phyloP scores from a whole-genome alignment of 2,329 filamentous ascomycete genomes.

The Pyricularia pennisetigena region DNA sequence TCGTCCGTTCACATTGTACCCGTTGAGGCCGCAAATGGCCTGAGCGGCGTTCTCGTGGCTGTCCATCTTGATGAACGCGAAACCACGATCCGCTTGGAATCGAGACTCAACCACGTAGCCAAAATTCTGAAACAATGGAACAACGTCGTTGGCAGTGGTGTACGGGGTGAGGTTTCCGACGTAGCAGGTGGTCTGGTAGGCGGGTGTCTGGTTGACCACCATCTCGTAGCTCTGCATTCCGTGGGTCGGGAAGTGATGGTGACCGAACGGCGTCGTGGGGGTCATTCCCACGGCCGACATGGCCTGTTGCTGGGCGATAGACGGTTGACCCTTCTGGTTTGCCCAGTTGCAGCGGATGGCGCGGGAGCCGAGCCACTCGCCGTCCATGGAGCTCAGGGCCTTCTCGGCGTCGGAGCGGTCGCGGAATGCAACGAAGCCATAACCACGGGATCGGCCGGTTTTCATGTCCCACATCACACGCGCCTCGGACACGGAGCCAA shows the following conservation, averaged over 20 bases:
- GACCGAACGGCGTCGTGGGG: slow-evolving; percentile 88
- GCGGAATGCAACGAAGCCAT: slow-evolving; percentile 95
- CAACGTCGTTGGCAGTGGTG: slow-evolving; percentile 89
- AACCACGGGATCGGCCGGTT: slow-evolving; percentile 92
- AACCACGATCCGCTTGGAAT: slow-evolving; percentile 95
- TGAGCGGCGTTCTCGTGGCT: slow-evolving; percentile 95
- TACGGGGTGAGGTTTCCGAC: slow-evolving; percentile 94
- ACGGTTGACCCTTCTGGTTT: slow-evolving; percentile 99
- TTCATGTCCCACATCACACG: slow-evolving; percentile 99
- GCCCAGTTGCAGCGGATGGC: slow-evolving; percentile 99
- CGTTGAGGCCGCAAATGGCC: slow-evolving; percentile 96
- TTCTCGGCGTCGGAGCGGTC: slow-evolving; percentile 92
- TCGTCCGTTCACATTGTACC: slow-evolving; percentile 94
- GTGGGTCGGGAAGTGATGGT: slow-evolving; percentile 96
- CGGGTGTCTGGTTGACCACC: slow-evolving; percentile 87
- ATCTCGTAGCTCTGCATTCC: slow-evolving; percentile 97
- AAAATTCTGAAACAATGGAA: slow-evolving; percentile 98
- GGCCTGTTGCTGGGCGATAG: slow-evolving; percentile 93
- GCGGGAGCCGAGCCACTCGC: slow-evolving; percentile 95
- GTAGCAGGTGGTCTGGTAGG: slow-evolving; percentile 98
- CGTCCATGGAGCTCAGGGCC: slow-evolving; percentile 94
- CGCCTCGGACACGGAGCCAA: slow-evolving; percentile 91
- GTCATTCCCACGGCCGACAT: slow-evolving; percentile 98
- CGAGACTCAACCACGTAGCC: slow-evolving; percentile 95
- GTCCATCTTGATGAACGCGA: slow-evolving; percentile 99